Base-by-base conservation (phyloP, 2,329 filamentous ascomycete genomes). In the Magnaporthiopsis poae region DNA sequence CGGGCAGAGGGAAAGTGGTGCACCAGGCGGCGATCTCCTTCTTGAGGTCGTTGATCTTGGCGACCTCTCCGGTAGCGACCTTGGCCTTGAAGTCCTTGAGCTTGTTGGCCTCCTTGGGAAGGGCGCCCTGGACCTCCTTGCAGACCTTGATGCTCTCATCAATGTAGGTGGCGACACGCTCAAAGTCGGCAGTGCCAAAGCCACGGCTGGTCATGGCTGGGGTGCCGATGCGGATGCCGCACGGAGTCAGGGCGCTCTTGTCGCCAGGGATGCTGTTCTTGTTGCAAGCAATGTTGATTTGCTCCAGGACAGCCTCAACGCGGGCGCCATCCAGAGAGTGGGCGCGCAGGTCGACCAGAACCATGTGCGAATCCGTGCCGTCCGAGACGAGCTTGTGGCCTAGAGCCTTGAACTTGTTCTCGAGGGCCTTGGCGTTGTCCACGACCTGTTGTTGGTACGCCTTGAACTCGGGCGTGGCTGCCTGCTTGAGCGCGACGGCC, bases 51-150 rank as follows among this genome's bases (percentile, higher is more conserved):
- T 90, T 88, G 80, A 99, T 94, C 83, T 93, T 90, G 69, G 86
- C 80, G 63, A 96, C 84, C 75, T 89, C 86, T 70, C 92, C 93
- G 71, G 84, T 81, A 67, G 90, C 86, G 69, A 96, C 91, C 86
- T 92, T 94, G 77, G 87, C 88, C 86, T 94, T 96, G 90, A 99
- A 98, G 84, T 99, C 95, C 88, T 98, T 98, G 79, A 96, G 91
- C 88, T 96, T 97, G 88, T 98, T 99, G 75, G 91, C 92, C 80
- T 95, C 90, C 88, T 97, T 97, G 78, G 95, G 94, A 31, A 98
- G 86, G 70, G 84, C 82, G 68, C 77, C 83, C 84, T 98, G 95
- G 73, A 96, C 84, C 75, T 93, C 88, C 86, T 92, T 92, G 85
- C 89, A 91, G 75, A 98, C 85, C 82, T 91, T 91, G 84, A 98